Percentiles rank a stretch among this genome's conserved stretches.
These are phyloP conservation scores for Mycena amicta DNA, from an alignment of 768 basidiomycete genomes.

Conservation along the genomic window DNA sequence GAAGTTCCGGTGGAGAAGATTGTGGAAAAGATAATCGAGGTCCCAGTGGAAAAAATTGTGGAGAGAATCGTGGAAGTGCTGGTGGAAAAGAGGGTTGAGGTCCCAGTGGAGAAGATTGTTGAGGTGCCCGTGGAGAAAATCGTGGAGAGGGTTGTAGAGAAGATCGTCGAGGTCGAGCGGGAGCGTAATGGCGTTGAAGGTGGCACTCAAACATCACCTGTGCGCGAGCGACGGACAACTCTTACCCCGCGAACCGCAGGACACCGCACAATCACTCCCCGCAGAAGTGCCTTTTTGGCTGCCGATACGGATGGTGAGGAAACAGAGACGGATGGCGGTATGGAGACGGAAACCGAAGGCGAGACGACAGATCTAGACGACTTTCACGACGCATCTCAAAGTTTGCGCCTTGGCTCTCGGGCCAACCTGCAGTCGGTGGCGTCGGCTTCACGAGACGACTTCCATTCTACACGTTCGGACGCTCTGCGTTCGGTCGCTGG, in stretches of 20 bases:
- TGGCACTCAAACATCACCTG: not conserved
- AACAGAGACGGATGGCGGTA: constrained; percentile 68
- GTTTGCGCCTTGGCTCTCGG: constrained; percentile 30
- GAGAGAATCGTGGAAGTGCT: constrained; percentile 38
- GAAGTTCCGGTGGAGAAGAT: constrained; percentile 20
- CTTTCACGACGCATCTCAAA: constrained; percentile 80
- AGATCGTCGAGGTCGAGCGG: constrained; percentile 17
- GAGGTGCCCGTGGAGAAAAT: constrained; percentile 26
- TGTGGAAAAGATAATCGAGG: constrained; percentile 18
- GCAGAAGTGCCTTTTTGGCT: constrained; percentile 15
- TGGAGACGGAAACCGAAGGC: constrained; percentile 61
- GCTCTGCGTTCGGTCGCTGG: constrained; percentile 10
- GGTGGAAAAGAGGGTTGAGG: constrained; percentile 16
- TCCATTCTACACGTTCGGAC: constrained; percentile 14
- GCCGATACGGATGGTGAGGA: constrained; percentile 39
- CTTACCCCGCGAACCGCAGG: constrained; percentile 34
- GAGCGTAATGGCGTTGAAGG: not conserved
- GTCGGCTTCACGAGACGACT: constrained; percentile 7
- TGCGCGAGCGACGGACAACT: constrained; percentile 25
- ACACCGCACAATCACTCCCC: constrained; percentile 32
- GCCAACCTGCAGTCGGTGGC: constrained; percentile 12
- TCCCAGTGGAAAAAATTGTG: constrained; percentile 27
- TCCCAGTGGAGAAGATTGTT: not conserved
- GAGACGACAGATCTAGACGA: constrained; percentile 62
- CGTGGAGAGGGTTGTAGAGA: constrained; percentile 33